These are phyloP conservation scores for Ascochyta clinopodiicola DNA, from an alignment of 2,329 filamentous ascomycete species.

Conservation along the genomic window DNA sequence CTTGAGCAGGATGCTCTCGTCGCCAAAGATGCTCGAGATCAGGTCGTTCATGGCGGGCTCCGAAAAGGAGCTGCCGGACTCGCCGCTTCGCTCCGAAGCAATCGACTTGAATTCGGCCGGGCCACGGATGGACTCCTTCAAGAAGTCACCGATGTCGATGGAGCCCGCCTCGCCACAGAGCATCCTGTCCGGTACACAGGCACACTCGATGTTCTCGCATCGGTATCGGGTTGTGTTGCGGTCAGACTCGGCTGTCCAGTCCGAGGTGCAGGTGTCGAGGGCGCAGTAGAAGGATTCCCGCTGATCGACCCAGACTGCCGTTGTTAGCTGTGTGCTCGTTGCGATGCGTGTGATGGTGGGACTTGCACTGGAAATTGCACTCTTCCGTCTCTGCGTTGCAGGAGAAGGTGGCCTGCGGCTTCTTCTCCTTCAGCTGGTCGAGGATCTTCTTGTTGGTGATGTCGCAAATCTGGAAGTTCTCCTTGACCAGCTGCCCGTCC, in stretches of 20 bases:
- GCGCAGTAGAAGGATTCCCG: conserved; percentile 96
- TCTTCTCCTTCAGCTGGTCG: conserved; percentile 80
- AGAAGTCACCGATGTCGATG: conserved; percentile 89
- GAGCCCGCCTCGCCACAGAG: conserved; percentile 91
- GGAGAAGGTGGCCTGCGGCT: conserved; percentile 92
- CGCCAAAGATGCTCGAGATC: conserved; percentile 88
- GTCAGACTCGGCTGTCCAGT: conserved; percentile 69
- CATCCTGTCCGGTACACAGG: conserved; percentile 89
- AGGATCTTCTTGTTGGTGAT: conserved; percentile 96
- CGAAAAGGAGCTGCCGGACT: conserved; percentile 80
- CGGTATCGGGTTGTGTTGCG: conserved; percentile 84
- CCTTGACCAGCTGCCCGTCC: conserved; percentile 85
- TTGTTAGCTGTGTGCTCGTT: conserved; percentile 31
- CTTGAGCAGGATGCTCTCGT: conserved; percentile 82
- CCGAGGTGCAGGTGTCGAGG: conserved; percentile 79
- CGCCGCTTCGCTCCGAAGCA: conserved; percentile 62
- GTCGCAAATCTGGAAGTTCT: conserved; percentile 97
- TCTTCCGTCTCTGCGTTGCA: conserved; percentile 76
- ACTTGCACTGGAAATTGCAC: conserved; percentile 93
- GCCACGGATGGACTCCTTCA: conserved; percentile 81
- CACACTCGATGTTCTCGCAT: conserved; percentile 84
- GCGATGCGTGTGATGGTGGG: not conserved
- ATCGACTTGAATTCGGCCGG: conserved; percentile 83
- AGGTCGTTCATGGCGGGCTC: conserved; percentile 93
- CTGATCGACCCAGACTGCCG: conserved; percentile 88